Conservation (phyloP, 1,139 yeast species). For the Geotrichum fermentans region DNA sequence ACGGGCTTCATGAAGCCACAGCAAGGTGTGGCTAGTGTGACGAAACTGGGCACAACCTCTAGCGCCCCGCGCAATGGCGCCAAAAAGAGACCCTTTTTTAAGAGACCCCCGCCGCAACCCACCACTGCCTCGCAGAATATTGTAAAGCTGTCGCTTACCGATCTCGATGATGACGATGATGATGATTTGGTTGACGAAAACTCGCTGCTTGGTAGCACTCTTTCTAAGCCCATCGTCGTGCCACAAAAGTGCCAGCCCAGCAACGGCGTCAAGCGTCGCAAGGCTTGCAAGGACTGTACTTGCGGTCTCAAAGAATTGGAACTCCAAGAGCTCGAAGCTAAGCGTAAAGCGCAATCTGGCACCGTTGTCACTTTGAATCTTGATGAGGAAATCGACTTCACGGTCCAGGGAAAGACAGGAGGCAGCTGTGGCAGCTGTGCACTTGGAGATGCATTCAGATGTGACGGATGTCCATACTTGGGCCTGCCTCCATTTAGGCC, state of each 20-base stretch:
- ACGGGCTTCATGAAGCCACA: constrained; percentile 12
- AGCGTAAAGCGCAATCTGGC: constrained; percentile 27
- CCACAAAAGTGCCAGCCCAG: constrained; percentile 42
- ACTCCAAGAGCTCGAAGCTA: constrained; percentile 38
- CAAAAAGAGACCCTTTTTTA: constrained; percentile 14
- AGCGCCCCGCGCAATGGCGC: constrained; percentile 15
- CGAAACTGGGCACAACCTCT: too few relatives aligned
- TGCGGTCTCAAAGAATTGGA: constrained; percentile 85
- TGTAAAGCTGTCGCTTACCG: constrained; percentile 35
- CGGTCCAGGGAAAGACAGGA: constrained; percentile 77
- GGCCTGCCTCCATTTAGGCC: constrained; percentile 98
- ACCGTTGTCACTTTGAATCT: constrained; percentile 21
- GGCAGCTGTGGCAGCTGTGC: constrained; percentile 98
- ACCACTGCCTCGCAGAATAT: too few relatives aligned
- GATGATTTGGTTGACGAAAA: constrained; percentile 43
- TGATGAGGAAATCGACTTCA: constrained; percentile 73
- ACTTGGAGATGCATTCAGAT: constrained; percentile 93
- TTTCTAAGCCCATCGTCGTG: constrained; percentile 40
- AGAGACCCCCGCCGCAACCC: constrained; percentile 32
- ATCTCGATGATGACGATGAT: constrained; percentile 47
- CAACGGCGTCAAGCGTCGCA: constrained; percentile 50
- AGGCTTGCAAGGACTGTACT: constrained; percentile 91
- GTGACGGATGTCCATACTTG: constrained; percentile 94
- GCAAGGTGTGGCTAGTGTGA: too few relatives aligned
- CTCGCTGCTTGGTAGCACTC: constrained; percentile 32